phyloP scores from a whole-genome alignment of 805 yeast genomes.

The Blastobotrys americana region DNA sequence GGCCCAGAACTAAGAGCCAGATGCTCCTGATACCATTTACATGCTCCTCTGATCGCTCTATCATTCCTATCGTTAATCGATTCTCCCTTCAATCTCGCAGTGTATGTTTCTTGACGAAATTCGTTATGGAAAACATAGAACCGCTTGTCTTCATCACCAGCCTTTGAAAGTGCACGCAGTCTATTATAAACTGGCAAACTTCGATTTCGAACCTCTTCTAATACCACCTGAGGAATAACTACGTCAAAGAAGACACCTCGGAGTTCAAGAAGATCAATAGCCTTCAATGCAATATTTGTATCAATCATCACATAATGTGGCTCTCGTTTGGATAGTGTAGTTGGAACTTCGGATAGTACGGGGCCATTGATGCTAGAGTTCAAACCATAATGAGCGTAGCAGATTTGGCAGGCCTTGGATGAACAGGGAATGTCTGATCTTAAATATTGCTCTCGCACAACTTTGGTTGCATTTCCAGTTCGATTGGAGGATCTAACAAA shows the following conservation, averaged over 20 bases:
- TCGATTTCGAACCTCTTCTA: constrained; percentile 85
- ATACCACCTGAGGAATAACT: constrained; percentile 87
- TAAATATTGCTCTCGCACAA: constrained; percentile 89
- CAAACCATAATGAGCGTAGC: constrained; percentile 49
- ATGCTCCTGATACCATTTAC: constrained; percentile 67
- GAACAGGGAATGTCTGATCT: constrained; percentile 90
- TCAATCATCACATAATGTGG: constrained; percentile 82
- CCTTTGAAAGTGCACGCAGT: constrained; percentile 65
- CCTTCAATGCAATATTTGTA: constrained; percentile 79
- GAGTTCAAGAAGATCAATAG: constrained; percentile 84
- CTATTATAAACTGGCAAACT: constrained; percentile 86
- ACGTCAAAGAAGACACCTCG: constrained; percentile 75
- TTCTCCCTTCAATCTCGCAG: constrained; percentile 57
- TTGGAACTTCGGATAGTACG: constrained; percentile 58
- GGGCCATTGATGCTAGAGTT: constrained; percentile 61
- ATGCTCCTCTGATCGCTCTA: constrained; percentile 73
- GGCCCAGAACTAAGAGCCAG: constrained; percentile 33
- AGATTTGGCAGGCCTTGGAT: constrained; percentile 58
- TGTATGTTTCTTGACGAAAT: constrained; percentile 64
- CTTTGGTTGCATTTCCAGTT: constrained; percentile 81
- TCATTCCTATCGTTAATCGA: constrained; percentile 85
- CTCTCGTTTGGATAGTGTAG: constrained; percentile 40
- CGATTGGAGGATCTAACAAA: constrained; percentile 70
- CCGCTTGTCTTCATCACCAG: constrained; percentile 61
- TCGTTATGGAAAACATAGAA: constrained; percentile 92